A percentile compares a stretch with the other conserved stretches of the same genome.
Evolutionary conservation across 1,284 basidiomycete genomes (phyloP).

Genomic region (Cystobasidium sp.): DNA sequence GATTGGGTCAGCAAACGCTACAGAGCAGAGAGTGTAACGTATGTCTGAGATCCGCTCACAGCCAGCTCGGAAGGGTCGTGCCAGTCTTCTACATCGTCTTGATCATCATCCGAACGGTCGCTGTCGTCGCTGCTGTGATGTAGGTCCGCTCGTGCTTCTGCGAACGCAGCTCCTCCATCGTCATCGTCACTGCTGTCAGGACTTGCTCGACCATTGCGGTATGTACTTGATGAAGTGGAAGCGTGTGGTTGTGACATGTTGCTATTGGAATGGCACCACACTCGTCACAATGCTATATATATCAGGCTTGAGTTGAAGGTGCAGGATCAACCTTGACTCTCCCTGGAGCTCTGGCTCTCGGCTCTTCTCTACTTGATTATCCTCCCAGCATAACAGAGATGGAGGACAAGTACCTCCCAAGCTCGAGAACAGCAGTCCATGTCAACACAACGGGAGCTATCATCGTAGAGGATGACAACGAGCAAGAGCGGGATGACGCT

Average conservation of each 20-base stretch:
- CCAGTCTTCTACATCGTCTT: constrained; percentile 24
- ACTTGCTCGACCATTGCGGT: not conserved
- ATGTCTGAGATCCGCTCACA: constrained; percentile 16
- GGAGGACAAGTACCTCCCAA: constrained; percentile 43
- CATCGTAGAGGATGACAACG: constrained; percentile 31
- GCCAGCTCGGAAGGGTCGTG: constrained; percentile 38
- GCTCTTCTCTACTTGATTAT: not conserved
- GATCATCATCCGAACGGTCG: not conserved
- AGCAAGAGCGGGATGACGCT: constrained; percentile 11
- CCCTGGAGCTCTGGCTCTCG: not conserved
- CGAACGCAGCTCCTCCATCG: constrained; percentile 27
- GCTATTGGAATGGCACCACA: too few species aligned
- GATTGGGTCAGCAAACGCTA: not conserved
- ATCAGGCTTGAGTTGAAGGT: not conserved
- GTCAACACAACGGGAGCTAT: constrained; percentile 40
- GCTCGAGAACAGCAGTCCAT: constrained; percentile 36
- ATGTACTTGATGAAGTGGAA: constrained; percentile 13
- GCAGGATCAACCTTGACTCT: not conserved
- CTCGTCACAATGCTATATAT: too few species aligned
- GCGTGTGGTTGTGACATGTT: constrained; percentile 9
- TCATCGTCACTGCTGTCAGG: not conserved
- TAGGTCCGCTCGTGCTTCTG: constrained; percentile 13
- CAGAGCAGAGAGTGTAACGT: not conserved
- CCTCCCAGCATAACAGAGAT: not conserved
- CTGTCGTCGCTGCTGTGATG: constrained; percentile 14